Base-by-base conservation (phyloP, 345 rosid species). In the Noccaea bulbosa region DNA sequence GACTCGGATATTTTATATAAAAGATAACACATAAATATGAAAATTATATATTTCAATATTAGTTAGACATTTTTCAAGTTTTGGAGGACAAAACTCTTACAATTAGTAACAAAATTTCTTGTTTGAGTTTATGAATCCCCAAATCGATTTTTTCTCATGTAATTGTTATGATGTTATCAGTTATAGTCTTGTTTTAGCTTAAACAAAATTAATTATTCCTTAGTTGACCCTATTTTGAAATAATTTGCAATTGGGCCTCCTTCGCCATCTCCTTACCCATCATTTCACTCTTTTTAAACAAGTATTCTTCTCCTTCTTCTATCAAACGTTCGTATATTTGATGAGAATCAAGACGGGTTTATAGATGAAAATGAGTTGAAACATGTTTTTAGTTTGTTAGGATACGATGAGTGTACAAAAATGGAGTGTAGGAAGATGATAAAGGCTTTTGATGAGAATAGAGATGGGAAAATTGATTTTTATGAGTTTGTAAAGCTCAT, bases 321-420 rank as follows among this genome's bases (percentile, higher is more conserved):
- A 74, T 33, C 62, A 74, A 67, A n/a, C 53, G 12, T 27, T 74
- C 78, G 5, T 51, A 74, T 45, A 27, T 86, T 89, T 56, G 93
- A 87, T 65, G 79, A 71, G 65, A 87, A 89, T 43, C 65, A 77
- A 22, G 93, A 89, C 61, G 93, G 93, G 24, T 89, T 80, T 69
- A 87, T 89, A 56, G 87, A 84, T 57, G 85, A 86, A 33, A 27
- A 30, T 11, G 93, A 89, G 78, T 80, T 89, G 24, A 50, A 74
- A 46, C 76, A 63, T 60, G 77, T 82, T 5, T 62, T 89, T 32
- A 5, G 8, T 34, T 43, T 72, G 30, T 80, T 89, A 27, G 80
- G 86, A 63, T 73, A 71, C 2, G 16, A 48, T 10, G 72, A 79
- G 15, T 70, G 80, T 24, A 51, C 91, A 44, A 89, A 83, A 53